Conservation (phyloP, 108 stramenopile genomes). For the Pelagomonas calceolata region DNA sequence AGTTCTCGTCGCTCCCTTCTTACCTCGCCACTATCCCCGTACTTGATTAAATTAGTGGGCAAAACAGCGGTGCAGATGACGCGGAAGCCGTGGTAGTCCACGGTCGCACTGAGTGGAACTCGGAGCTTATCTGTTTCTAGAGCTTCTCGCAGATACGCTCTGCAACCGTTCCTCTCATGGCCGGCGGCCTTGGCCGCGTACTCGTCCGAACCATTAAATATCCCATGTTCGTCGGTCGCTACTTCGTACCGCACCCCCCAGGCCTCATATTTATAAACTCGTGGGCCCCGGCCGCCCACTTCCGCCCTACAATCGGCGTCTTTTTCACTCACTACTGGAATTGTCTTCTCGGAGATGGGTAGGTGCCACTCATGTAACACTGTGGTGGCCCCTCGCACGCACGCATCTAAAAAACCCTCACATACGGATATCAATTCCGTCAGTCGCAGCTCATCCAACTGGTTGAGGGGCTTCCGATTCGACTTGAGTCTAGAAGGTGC, state of each 20-base stretch:
- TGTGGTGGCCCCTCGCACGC: constrained; percentile 21
- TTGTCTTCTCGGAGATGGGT: constrained; percentile 18
- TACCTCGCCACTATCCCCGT: constrained; percentile 28
- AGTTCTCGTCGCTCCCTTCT: constrained; percentile 19
- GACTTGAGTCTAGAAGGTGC: no score
- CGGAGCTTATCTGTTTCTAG: constrained; percentile 6
- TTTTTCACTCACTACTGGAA: constrained; percentile 13
- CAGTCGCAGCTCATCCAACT: constrained; percentile 11
- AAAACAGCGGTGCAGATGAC: constrained; percentile 37
- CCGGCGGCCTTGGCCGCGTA: constrained; percentile 36
- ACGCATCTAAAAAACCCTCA: constrained; percentile 21
- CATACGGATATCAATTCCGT: constrained; percentile 20
- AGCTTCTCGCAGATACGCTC: constrained; percentile 24
- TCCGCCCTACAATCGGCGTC: constrained; percentile 24
- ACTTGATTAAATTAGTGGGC: constrained; percentile 13
- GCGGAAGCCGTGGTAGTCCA: constrained; percentile 43
- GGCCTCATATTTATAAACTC: constrained; percentile 28
- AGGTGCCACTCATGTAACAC: constrained; percentile 31
- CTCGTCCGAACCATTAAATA: constrained; percentile 48
- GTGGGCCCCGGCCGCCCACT: constrained; percentile 26
- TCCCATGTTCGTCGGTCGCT: constrained; percentile 36
- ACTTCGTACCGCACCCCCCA: constrained; percentile 37
- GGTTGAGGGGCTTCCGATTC: no score
- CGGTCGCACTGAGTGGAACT: constrained; percentile 23
- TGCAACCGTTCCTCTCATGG: constrained; percentile 23